These are phyloP conservation scores for Dactylellina haptotyla DNA, from an alignment of 2,329 filamentous ascomycete genomes.

Conservation along the genomic window DNA sequence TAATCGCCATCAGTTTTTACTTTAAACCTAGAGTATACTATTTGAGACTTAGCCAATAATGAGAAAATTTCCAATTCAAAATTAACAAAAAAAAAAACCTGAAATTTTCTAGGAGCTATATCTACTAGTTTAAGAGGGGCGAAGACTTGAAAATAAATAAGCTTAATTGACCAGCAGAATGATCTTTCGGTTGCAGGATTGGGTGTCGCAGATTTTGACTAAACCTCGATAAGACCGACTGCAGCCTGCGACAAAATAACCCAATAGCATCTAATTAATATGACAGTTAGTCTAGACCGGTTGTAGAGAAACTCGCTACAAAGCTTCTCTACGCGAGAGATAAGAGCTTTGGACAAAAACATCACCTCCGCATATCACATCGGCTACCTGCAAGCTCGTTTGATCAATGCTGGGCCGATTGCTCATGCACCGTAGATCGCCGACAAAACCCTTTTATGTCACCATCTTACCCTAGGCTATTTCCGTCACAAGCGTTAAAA, in stretches of 20 bases:
- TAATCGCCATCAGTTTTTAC: no score
- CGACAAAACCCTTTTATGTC: not conserved
- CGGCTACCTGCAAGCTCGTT: not conserved
- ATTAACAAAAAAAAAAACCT: no score
- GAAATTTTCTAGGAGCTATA: not conserved
- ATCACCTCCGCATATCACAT: slow-evolving; percentile 21
- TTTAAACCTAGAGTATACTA: not conserved
- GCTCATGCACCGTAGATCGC: slow-evolving; percentile 20
- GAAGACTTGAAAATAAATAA: slow-evolving; percentile 20
- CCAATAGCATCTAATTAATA: not conserved
- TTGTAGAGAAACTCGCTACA: not conserved
- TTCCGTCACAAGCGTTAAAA: slow-evolving; percentile 1
- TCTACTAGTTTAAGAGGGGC: not conserved
- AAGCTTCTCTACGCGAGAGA: not conserved
- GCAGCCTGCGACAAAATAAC: not conserved
- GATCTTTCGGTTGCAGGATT: not conserved
- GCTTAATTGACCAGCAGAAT: slow-evolving; percentile 21
- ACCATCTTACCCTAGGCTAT: not conserved
- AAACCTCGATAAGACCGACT: slow-evolving; percentile 5
- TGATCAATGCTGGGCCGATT: slow-evolving; percentile 4
- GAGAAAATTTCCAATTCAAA: not conserved
- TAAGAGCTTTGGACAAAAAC: not conserved
- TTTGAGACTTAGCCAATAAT: not conserved
- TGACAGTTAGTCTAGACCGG: not conserved
- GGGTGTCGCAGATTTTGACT: not conserved